Base-by-base conservation (phyloP, 192 early-diverging fungal species). In the Coemansia sp. region DNA sequence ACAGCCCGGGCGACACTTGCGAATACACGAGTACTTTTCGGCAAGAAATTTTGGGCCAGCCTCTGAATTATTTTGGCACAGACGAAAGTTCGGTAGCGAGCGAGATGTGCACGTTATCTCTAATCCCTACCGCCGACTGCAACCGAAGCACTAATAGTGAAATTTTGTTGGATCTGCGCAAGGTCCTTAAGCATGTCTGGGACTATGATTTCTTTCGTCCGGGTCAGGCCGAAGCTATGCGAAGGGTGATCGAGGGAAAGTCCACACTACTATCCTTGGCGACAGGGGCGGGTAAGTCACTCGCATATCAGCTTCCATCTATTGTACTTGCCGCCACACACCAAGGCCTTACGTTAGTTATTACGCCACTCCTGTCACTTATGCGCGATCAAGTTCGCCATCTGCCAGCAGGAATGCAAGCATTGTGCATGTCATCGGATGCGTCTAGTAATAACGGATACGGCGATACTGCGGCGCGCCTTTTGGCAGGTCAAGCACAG, bases 301-400 rank as follows among this genome's bases (percentile, higher is more conserved):
- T 94, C 1, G 88, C 75, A 3, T 94, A 92, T 64, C 92, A 94
- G 76, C 81, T 94, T 0, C 89, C 92, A 0, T 71, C 89, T 3
- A 86, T 81, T n/a, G 75, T 92, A 20, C 66, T 91, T 23, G 85
- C 82, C 3, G 55, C 68, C 1, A 56, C 65, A 17, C 24, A 42
- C 21, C 62, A 59, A 0, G 78, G 80, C 0, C 51, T 92, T 30
- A 90, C 87, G 17, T 54, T 95, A 29, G 93, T 95, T 6, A 83
- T 95, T 14, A 91, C 89, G 1, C 93, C 93, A 4, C 87, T 89
- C 63, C 81, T 95, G 24, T 88, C 92, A 6, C 82, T 95, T 5
- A 95, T 95, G 91, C 84, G 91, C 39, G 93, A 95, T 68, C 93
- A 95, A 71, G 80, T 93, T 30, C 83, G 83, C 20, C 84, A 85